These are phyloP conservation scores for Hanseniaspora jakobsenii DNA, from an alignment of 805 yeast species.

Conservation along the genomic window DNA sequence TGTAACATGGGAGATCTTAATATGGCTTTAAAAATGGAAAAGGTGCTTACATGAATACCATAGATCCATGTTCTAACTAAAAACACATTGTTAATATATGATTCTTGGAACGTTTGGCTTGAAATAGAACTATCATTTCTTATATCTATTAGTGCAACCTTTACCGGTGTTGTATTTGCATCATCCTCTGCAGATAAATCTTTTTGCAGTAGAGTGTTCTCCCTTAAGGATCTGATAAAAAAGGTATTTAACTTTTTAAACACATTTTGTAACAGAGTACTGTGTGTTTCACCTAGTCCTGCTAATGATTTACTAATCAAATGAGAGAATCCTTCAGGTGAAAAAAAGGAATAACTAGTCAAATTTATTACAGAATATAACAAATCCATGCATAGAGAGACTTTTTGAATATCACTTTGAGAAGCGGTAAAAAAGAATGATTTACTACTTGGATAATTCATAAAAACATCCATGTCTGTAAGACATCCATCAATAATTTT, in stretches of 20 bases:
- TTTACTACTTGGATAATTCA: slow-evolving; percentile 18
- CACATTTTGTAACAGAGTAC: slow-evolving; percentile 30
- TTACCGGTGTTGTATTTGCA: background rate
- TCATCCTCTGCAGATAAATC: slow-evolving; percentile 5
- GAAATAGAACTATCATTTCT: background rate
- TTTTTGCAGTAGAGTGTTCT: slow-evolving; percentile 1
- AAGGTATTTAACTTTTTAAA: slow-evolving; percentile 54
- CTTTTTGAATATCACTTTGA: background rate
- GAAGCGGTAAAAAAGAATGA: slow-evolving; percentile 25
- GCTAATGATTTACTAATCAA: background rate
- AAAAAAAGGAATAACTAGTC: background rate
- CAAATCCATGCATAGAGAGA: background rate
- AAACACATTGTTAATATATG: slow-evolving; percentile 10
- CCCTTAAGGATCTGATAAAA: slow-evolving; percentile 7
- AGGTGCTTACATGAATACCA: slow-evolving; percentile 36
- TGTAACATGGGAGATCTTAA: slow-evolving; percentile 37
- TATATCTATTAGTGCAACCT: background rate
- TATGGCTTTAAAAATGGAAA: slow-evolving; percentile 34
- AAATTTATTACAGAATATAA: background rate
- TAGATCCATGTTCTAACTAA: slow-evolving; percentile 40
- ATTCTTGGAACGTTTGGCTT: slow-evolving; percentile 3
- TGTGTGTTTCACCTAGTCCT: slow-evolving; percentile 32
- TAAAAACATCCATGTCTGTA: slow-evolving; percentile 23
- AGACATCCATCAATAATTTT: slow-evolving; percentile 28
- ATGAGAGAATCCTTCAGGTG: background rate